Evolutionary conservation across 169 alveolate species (phyloP).

Genomic region (Plasmodium cynomolgi): DNA sequence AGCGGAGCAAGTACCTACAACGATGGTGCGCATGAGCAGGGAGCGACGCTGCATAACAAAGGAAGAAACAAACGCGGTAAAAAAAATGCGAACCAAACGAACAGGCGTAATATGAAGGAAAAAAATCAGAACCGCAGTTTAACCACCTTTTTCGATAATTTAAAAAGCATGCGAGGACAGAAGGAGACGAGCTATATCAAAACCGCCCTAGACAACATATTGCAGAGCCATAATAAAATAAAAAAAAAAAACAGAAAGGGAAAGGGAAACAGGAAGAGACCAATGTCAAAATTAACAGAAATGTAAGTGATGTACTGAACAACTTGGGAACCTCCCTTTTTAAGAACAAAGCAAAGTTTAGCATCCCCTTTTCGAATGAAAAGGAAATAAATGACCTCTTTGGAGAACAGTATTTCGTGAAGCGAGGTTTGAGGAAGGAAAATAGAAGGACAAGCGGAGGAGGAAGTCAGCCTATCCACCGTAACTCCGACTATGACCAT

Average conservation of each 20-base stretch:
- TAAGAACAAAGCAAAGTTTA: conserved; percentile 11
- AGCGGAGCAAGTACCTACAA: background rate
- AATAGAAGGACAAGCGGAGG: conserved; percentile 2
- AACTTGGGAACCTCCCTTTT: conserved; percentile 18
- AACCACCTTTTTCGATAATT: conserved; percentile 20
- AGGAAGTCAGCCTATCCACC: background rate
- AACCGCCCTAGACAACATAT: background rate
- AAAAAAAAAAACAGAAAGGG: background rate
- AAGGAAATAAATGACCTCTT: conserved; percentile 53
- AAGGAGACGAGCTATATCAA: conserved; percentile 24
- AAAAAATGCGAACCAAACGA: background rate
- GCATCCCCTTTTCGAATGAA: conserved; percentile 24
- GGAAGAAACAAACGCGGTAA: background rate
- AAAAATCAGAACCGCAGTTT: conserved; percentile 22
- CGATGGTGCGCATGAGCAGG: background rate
- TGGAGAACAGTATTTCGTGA: conserved; percentile 46
- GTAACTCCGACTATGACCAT: background rate
- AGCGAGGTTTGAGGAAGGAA: conserved; percentile 31
- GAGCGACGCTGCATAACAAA: background rate
- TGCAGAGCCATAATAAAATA: background rate
- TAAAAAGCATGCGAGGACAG: conserved; percentile 13
- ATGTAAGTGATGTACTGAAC: conserved; percentile 10
- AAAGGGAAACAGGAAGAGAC: background rate
- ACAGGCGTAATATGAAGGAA: background rate
- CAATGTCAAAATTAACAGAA: background rate